Evolutionary conservation across 352 stramenopile species (phyloP).

Genomic region (Albugo candida): DNA sequence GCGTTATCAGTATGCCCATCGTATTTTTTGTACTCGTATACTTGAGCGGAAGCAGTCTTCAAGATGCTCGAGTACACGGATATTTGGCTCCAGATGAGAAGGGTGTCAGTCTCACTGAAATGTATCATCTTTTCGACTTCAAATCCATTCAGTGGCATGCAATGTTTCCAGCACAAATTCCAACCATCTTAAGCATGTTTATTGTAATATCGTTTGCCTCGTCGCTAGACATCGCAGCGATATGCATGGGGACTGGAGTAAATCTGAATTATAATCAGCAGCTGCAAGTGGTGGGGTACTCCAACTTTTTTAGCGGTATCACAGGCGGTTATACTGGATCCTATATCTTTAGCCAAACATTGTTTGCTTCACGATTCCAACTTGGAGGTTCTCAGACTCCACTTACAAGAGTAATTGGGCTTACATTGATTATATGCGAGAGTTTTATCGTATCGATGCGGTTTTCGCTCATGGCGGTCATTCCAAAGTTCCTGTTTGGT

Average conservation of each 20-base stretch:
- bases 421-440: constrained; percentile 34
- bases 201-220: constrained; percentile 89
- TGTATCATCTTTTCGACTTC: constrained; percentile 55
- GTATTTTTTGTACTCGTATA: constrained; percentile 79
- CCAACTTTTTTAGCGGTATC: constrained; percentile 79
- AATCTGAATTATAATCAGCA: constrained; percentile 88
- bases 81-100: constrained; percentile 46
- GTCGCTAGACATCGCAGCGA: constrained; percentile 88
- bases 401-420: constrained; percentile 38
- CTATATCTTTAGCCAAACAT: constrained; percentile 90
- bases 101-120: constrained; percentile 16
- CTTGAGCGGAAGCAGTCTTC: constrained; percentile 41
- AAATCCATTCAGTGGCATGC: constrained; percentile 51
- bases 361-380: constrained; percentile 61
- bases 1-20: constrained; percentile 24
- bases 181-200: constrained; percentile 82
- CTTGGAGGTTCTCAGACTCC: constrained; percentile 18
- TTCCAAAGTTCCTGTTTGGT: constrained; percentile 95
- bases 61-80: constrained; percentile 71
- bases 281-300: constrained; percentile 84
- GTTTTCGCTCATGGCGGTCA: constrained; percentile 77
- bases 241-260: constrained; percentile 84
- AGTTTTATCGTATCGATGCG: constrained; percentile 49
- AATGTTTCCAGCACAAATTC: constrained; percentile 43
- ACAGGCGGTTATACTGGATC: constrained; percentile 71